These are phyloP conservation scores for Ganoderma resinaceum DNA, from an alignment of 1,284 basidiomycete genomes.

Conservation along the genomic window DNA sequence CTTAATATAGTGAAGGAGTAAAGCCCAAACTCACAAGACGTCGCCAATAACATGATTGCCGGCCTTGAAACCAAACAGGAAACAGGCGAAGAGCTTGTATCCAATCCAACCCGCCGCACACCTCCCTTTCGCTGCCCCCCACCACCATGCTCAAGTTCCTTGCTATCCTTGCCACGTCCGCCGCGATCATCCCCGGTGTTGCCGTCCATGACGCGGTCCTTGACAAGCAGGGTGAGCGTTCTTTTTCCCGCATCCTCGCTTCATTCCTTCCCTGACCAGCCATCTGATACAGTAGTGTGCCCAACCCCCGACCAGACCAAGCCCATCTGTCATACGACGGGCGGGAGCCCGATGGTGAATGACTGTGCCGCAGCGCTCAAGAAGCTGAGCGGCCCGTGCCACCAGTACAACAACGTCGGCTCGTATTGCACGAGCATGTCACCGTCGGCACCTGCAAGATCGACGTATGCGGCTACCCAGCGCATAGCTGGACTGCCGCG, in stretches of 20 bases:
- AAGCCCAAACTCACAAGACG: neutral
- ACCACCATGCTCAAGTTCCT: constrained; percentile 5
- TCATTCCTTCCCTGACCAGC: neutral
- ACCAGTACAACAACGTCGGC: constrained; percentile 9
- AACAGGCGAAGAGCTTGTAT: neutral
- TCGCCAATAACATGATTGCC: neutral
- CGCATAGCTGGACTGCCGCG: constrained; percentile 4
- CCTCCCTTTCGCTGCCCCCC: neutral
- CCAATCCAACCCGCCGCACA: neutral
- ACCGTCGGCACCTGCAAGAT: constrained; percentile 16
- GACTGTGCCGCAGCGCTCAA: constrained; percentile 7
- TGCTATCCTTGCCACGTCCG: constrained; percentile 8
- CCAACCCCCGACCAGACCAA: neutral
- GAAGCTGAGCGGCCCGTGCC: constrained; percentile 7
- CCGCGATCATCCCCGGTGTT: neutral
- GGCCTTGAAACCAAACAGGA: neutral
- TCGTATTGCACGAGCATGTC: constrained; percentile 8
- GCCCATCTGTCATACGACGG: constrained; percentile 10
- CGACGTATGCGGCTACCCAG: constrained; percentile 11
- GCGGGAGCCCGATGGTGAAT: neutral
- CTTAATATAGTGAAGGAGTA: neutral
- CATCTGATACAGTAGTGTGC: neutral
- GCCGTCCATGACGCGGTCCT: constrained; percentile 7
- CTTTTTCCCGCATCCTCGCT: neutral
- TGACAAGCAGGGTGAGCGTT: neutral